Base-by-base conservation (phyloP, 768 basidiomycete species). In the Exidia glandulosa region DNA sequence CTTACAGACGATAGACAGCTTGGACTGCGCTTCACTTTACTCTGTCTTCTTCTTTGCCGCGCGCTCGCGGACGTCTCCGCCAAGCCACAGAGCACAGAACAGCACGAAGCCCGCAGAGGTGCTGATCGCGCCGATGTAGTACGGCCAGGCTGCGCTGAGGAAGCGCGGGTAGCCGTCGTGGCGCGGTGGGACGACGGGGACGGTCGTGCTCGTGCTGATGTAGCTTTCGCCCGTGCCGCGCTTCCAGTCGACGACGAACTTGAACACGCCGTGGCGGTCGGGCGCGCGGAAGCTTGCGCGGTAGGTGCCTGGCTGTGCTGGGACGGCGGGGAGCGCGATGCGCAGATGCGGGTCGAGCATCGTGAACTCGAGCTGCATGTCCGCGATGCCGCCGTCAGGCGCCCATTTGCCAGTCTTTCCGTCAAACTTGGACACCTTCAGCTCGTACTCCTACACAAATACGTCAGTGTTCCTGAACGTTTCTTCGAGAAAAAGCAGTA, bases 311-410 rank as follows among this genome's bases (percentile, higher is more conserved):
- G 85, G 81, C 29, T 73, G 63, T 1, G 79, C 80, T 3, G 74
- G 58, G 9, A 84, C 81, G 12, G 87, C 78, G 12, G 71, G 76
- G 10, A 99, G 79, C 6, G 87, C 74, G 14, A 85, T 91, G 34
- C 96, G 90, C 61, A 98, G 76, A 71, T 96, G 94, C 1, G 96
- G 96, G 71, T 99, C 96, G 41, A 99, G 84, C 96, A 99, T 99
- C 25, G 93, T 95, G 70, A 98, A 97, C 66, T 95, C 94, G 57
- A 98, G 78, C 66, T 97, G 95, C 31, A 98, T 69, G 69, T 98
- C 96, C 12, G 74, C 70, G 57, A 92, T 71, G 32, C 79, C 81
- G 13, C 85, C 84, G 69, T 85, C 85, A 0, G 91, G 86, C 57
- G 75, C 74, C 92, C 93, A 97, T 13, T 69, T 70, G 9, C 75